phyloP scores from a whole-genome alignment of 1,139 yeast genomes.

The Starmera stellimalicola region DNA sequence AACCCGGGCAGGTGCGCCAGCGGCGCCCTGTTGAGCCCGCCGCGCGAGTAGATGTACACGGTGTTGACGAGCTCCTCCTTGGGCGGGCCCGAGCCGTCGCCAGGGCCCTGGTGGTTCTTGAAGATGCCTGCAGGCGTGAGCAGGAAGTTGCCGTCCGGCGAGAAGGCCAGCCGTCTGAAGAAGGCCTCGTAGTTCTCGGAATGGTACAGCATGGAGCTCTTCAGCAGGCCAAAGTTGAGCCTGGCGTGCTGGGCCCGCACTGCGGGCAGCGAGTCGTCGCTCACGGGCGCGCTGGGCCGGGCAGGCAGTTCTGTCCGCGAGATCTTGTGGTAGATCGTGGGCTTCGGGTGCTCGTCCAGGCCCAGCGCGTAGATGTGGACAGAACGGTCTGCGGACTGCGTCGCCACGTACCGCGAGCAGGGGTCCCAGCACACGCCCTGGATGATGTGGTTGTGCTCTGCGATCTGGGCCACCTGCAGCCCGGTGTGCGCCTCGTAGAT shows the following conservation, averaged over 20 bases:
- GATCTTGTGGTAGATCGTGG: constrained; percentile 34
- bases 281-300: constrained; percentile 33
- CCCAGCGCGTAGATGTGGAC: constrained; percentile 51
- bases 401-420: constrained; percentile 57
- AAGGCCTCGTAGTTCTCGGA: constrained; percentile 85
- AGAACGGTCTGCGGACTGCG: constrained; percentile 86
- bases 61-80: constrained; percentile 45
- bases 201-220: constrained; percentile 48
- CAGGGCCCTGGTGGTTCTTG: constrained; percentile 20
- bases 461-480: constrained; percentile 47
- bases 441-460: constrained; percentile 79
- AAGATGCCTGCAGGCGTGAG: constrained; percentile 78
- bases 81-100: constrained; percentile 1
- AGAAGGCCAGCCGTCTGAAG: constrained; percentile 73
- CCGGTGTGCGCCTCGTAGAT: constrained; percentile 55
- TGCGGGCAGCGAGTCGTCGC: constrained; percentile 33
- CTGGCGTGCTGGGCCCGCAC: constrained; percentile 24
- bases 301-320: constrained; percentile 36
- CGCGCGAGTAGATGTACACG: constrained; percentile 67
- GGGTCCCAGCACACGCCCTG: constrained; percentile 99
- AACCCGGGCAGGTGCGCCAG: constrained; percentile 73
- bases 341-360: constrained; percentile 19
- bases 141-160: constrained; percentile 82
- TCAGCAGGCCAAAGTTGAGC: constrained; percentile 18
- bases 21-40: constrained; percentile 60